Base-by-base conservation (phyloP, 257 asterid species). In the Hygrophila difformis region DNA sequence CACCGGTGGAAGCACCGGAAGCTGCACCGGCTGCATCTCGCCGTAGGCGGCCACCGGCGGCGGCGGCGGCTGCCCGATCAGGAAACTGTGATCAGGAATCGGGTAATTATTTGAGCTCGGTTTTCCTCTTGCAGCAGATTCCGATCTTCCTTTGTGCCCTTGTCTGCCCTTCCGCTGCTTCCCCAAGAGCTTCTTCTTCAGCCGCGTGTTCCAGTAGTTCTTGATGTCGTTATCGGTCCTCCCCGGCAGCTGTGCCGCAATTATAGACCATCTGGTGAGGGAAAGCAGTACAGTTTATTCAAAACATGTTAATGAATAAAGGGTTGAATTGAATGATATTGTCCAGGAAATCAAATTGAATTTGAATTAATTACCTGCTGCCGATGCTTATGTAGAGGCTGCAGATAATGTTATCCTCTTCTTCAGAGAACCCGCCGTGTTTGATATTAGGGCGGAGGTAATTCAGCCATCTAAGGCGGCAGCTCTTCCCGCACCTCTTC, bases 191-290 rank as follows among this genome's bases (percentile, higher is more conserved):
- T 83, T 83, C 54, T 73, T 83, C 77, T 83, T 83, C 18, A 83
- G 59, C 65, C 77, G 75, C 1, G 95, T 84, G 64, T 84, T 84
- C 95, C 95, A 84, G 33, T 84, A 84, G 44, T 84, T 84, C 70
- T 84, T 84, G 39, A 84, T 75, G 24, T 84, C 95, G 23, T 84
- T 84, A 28, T 84, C 94, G 0, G 94, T 84, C 66, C 94, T 77
- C 60, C 88, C 94, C 0, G 94, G 94, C 18, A 84, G 45, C 48
- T 84, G 94, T 11, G 88, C 93, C 5, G 94, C 94, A 19, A 84
- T 84, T 23, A 84, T 80, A 2, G 95, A 84, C 95, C 95, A 84
- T 53, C 95, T 83, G 61, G 29, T 24, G 8, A 6, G 12, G 4
- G 2, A 38, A 33, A 38, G n/a, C n/a, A n/a, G n/a, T n/a, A n/a